These are phyloP conservation scores for Olyra latifolia DNA, from an alignment of 176 grass and related monocot species.

Conservation along the genomic window DNA sequence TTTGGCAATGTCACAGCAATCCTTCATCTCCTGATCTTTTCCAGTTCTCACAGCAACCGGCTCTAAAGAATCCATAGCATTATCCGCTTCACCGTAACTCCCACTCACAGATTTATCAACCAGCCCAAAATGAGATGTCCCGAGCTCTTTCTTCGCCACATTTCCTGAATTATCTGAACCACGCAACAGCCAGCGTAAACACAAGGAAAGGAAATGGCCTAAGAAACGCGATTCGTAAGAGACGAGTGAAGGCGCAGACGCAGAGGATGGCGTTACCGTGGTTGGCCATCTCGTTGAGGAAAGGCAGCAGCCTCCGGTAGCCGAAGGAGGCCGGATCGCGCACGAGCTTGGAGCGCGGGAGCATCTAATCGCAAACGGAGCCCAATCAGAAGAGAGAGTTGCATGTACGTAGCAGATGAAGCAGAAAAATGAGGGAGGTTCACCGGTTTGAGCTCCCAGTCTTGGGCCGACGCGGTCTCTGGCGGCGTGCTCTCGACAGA, in stretches of 20 bases:
- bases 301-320: constrained; percentile 51
- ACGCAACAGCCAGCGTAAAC: background rate
- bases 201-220: background rate
- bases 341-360: constrained; percentile 48
- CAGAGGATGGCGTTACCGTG: constrained; percentile 26
- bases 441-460: constrained; percentile 33
- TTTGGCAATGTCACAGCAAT: background rate
- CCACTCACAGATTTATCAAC: background rate
- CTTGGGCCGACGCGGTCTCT: background rate
- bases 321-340: constrained; percentile 45
- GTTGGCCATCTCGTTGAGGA: constrained; percentile 46
- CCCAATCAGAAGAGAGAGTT: background rate
- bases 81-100: background rate
- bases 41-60: background rate
- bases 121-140: background rate
- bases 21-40: constrained; percentile 29
- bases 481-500: constrained; percentile 26
- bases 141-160: background rate
- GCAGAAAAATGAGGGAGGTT: background rate
- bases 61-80: background rate
- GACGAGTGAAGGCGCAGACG: background rate
- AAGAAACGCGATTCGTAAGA: background rate
- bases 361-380: constrained; percentile 11
- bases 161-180: constrained; percentile 17
- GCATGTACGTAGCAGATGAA: background rate